These are phyloP conservation scores for Henckelia pumila DNA, from an alignment of 257 asterid species.

Conservation along the genomic window DNA sequence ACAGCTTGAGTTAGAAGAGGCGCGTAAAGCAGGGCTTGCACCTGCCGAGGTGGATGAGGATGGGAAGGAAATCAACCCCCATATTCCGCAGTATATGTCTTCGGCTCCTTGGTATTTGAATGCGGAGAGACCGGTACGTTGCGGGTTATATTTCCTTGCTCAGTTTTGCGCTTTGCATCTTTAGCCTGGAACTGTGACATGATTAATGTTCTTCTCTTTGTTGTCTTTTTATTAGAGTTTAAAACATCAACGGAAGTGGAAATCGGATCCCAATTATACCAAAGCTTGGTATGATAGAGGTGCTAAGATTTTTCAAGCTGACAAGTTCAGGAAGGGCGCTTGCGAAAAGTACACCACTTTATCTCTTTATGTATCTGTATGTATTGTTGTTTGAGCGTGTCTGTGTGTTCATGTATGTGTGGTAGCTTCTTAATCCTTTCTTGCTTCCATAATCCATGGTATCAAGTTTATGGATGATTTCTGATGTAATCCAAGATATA, in stretches of 20 bases:
- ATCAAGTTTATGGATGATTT: no score
- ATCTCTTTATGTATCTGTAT: neutral
- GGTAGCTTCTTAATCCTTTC: neutral
- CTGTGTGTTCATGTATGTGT: neutral
- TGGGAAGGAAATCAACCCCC: constrained; percentile 98
- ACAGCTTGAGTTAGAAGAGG: constrained; percentile 90
- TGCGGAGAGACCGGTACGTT: constrained; percentile 78
- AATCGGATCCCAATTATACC: constrained; percentile 73
- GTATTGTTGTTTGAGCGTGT: neutral
- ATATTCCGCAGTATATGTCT: constrained; percentile 97
- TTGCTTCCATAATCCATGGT: no score
- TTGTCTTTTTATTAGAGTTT: constrained; percentile 65
- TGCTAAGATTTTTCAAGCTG: constrained; percentile 76
- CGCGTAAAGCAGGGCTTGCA: constrained; percentile 96
- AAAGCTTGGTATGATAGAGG: constrained; percentile 92
- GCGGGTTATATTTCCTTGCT: neutral
- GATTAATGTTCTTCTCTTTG: constrained; percentile 15
- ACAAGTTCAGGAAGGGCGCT: constrained; percentile 82
- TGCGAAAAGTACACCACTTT: constrained; percentile 68
- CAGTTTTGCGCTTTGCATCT: neutral
- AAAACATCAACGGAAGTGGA: constrained; percentile 99
- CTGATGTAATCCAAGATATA: no score
- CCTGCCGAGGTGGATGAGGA: constrained; percentile 97
- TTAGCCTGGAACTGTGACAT: no score
- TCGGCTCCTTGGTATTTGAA: constrained; percentile 95